phyloP scores from a whole-genome alignment of 192 early-diverging fungal genomes.

The Podila epigama region DNA sequence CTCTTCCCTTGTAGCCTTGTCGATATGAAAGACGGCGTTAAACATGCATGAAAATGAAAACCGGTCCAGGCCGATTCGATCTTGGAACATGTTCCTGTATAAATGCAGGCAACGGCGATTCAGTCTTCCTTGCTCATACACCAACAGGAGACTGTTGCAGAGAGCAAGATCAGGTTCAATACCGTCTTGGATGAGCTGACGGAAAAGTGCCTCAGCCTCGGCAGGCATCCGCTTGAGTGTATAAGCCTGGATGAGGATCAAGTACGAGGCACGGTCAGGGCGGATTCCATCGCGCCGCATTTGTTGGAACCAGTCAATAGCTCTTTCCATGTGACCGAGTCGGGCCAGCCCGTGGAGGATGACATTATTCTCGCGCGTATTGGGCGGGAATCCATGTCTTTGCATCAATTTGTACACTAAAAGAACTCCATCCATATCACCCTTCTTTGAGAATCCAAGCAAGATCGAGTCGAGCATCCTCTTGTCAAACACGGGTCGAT shows the following conservation, averaged over 20 bases:
- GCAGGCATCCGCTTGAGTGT: conserved; percentile 29
- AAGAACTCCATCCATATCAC: conserved; percentile 31
- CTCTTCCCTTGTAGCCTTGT: conserved; percentile 30
- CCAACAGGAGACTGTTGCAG: conserved; percentile 24
- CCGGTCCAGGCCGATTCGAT: conserved; percentile 27
- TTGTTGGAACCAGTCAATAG: conserved; percentile 18
- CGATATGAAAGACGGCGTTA: conserved; percentile 42
- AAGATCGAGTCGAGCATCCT: conserved; percentile 25
- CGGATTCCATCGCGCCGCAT: conserved; percentile 20
- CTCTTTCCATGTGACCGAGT: conserved; percentile 21
- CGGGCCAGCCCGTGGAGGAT: conserved; percentile 29
- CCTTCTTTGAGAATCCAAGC: conserved; percentile 33
- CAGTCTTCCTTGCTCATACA: conserved; percentile 39
- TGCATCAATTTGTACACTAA: conserved; percentile 16
- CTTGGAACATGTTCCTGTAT: conserved; percentile 31
- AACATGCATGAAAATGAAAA: conserved; percentile 44
- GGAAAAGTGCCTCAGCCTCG: conserved; percentile 35
- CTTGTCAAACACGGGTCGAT: conserved; percentile 18
- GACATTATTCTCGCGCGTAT: conserved; percentile 16
- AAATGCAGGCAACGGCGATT: conserved; percentile 27
- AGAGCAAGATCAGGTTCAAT: conserved; percentile 21
- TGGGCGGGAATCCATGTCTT: conserved; percentile 16
- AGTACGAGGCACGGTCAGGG: conserved; percentile 17
- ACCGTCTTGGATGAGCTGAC: conserved; percentile 21
- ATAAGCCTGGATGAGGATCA: conserved; percentile 26